Conservation (phyloP, 768 basidiomycete genomes). For the Myochromella boudieri region DNA sequence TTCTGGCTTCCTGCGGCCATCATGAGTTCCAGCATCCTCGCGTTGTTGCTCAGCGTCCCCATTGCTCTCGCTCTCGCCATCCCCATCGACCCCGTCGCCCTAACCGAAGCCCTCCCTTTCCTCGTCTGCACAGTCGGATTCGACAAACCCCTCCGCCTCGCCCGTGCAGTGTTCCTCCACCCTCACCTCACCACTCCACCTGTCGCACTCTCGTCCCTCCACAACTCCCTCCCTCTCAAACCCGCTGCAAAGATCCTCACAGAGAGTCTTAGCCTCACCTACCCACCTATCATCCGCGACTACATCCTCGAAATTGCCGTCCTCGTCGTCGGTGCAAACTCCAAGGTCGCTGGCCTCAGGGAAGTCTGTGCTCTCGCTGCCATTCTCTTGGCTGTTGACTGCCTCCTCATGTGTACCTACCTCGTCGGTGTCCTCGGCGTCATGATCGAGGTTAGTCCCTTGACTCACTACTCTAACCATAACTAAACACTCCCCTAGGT, state of each 20-base stretch:
- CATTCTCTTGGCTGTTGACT: constrained; percentile 83
- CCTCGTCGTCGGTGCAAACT: constrained; percentile 81
- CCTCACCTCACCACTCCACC: constrained; percentile 56
- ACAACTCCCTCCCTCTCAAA: constrained; percentile 42
- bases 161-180: constrained; percentile 85
- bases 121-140: constrained; percentile 97
- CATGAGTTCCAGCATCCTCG: constrained; percentile 75
- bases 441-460: constrained; percentile 82
- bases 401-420: constrained; percentile 86
- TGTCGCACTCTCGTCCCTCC: constrained; percentile 22
- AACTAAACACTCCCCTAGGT: constrained; percentile 43
- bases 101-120: constrained; percentile 97
- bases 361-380: constrained; percentile 97
- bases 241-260: constrained; percentile 84
- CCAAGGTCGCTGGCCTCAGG: constrained; percentile 82
- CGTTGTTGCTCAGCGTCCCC: constrained; percentile 83
- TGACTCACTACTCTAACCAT: constrained; percentile 2
- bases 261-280: constrained; percentile 77
- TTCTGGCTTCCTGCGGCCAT: constrained; percentile 67
- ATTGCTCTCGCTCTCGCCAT: constrained; percentile 72
- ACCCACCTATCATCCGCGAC: constrained; percentile 85
- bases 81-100: constrained; percentile 86
- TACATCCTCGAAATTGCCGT: constrained; percentile 93
- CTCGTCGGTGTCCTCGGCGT: constrained; percentile 86
- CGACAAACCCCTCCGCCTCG: constrained; percentile 94